Base-by-base conservation (phyloP, 345 rosid species). In the Clausena lansium region DNA sequence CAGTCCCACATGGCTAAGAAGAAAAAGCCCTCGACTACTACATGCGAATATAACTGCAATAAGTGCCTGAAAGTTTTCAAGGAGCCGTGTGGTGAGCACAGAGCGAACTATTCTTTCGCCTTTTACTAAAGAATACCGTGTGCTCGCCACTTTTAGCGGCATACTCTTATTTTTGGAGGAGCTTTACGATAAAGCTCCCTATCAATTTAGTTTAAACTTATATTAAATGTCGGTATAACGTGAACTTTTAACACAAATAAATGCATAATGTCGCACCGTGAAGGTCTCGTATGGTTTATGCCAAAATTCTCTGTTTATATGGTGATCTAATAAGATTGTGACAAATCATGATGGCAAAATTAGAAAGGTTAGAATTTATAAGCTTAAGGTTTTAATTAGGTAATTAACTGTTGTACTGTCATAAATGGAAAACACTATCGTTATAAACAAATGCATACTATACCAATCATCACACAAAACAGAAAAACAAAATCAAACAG, bases 121-220 rank as follows among this genome's bases (percentile, higher is more conserved):
- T 85, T 88, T 87, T 87, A 88, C 90, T 83, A 87, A 83, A 88
- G 92, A 87, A 85, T 85, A 83, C 85, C 83, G 82, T 84, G 83
- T 84, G 80, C 63, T 71, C 58, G 78, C 70, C 67, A 70, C 20
- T 25, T 14, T 0, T 0, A 35, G 71, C 82, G 79, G 74, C 79
- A 62, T 74, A 47, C 70, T 9, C 22, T 66, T 15, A 59, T 61
- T 80, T 80, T 69, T 75, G 76, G 70, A 73, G 73, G 68, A 2
- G 30, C 15, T 45, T 45, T 11, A 3, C 15, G 0, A 2, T 69
- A 14, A 2, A 69, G 7, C 36, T 25, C 24, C 35, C 10, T 13
- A 6, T 52, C 25, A 68, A 45, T 6, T 0, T 24, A 41, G 22
- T 41, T 1, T 0, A 68, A 68, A 20, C 9, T 45, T 45, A 10